Evolutionary conservation across 2,329 filamentous ascomycete genomes (phyloP).

Genomic region (Paracoccidioides brasiliensis): DNA sequence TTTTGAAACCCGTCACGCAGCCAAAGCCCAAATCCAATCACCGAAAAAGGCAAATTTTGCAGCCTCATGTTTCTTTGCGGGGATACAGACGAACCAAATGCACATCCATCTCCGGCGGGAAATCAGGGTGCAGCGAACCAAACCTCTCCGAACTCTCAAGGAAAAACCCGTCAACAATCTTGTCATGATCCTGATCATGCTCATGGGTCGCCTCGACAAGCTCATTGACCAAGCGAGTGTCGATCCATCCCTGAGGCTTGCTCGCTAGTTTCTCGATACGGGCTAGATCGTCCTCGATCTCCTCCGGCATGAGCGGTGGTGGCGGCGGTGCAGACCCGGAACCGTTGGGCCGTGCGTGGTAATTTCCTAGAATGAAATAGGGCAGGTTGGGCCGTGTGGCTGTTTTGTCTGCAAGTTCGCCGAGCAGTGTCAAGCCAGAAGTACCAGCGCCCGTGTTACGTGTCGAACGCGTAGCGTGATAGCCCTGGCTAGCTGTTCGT

Average conservation of each 20-base stretch:
- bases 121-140: slow-evolving; percentile 31
- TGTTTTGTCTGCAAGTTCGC: slow-evolving; percentile 41
- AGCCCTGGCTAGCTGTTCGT: slow-evolving; percentile 45
- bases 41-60: too few relatives aligned
- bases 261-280: slow-evolving; percentile 28
- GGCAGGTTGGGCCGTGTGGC: slow-evolving; percentile 34
- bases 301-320: slow-evolving; percentile 33
- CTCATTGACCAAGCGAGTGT: slow-evolving; percentile 28
- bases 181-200: slow-evolving; percentile 1
- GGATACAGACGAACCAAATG: slow-evolving; percentile 27
- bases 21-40: too few relatives aligned
- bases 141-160: slow-evolving; percentile 22
- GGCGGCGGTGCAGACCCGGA: slow-evolving; percentile 28
- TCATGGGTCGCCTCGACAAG: slow-evolving; percentile 17
- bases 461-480: slow-evolving; percentile 42
- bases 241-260: slow-evolving; percentile 31
- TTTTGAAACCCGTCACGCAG: too few relatives aligned
- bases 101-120: slow-evolving; percentile 31
- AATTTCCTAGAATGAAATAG: slow-evolving; percentile 35
- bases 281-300: slow-evolving; percentile 34
- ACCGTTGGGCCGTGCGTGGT: slow-evolving; percentile 32
- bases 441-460: slow-evolving; percentile 40
- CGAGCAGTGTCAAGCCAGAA: slow-evolving; percentile 41
- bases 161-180: slow-evolving; percentile 17
- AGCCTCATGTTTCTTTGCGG: slow-evolving; percentile 4